These are phyloP conservation scores for Globisporangium cystogenes DNA, from an alignment of 352 stramenopile species.

Conservation along the genomic window DNA sequence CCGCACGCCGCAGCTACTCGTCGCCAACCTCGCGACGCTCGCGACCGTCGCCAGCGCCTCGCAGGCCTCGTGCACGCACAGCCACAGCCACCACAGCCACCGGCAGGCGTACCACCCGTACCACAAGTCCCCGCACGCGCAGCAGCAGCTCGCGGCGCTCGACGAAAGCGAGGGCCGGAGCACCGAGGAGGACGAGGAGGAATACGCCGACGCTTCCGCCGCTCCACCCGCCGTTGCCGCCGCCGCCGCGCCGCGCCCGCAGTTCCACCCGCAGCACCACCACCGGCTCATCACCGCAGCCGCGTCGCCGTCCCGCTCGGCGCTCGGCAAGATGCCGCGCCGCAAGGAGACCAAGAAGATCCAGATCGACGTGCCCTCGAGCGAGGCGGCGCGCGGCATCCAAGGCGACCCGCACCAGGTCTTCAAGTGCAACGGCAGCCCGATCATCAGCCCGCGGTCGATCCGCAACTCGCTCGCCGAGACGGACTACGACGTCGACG, in stretches of 20 bases:
- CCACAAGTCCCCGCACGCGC: slow-evolving; percentile 1
- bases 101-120: slow-evolving; percentile 15
- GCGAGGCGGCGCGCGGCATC: slow-evolving; percentile 7
- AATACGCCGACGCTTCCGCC: no score
- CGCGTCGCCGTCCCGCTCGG: neutral
- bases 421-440: slow-evolving; percentile 52
- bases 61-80: neutral
- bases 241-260: neutral
- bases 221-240: no score
- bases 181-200: slow-evolving; percentile 2
- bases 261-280: slow-evolving; percentile 17
- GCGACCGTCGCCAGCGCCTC: slow-evolving; percentile 3
- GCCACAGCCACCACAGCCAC: slow-evolving; percentile 5
- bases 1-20: slow-evolving; percentile 8
- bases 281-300: slow-evolving; percentile 11
- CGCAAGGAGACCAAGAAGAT: slow-evolving; percentile 53
- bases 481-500: slow-evolving; percentile 40
- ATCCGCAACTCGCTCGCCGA: slow-evolving; percentile 64
- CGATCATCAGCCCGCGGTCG: slow-evolving; percentile 62
- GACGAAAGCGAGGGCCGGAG: neutral
- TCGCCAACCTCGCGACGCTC: slow-evolving; percentile 13
- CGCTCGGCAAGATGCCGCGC: slow-evolving; percentile 26
- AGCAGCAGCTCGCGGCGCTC: neutral
- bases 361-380: slow-evolving; percentile 30
- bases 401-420: slow-evolving; percentile 39